These are phyloP conservation scores for Eimeria acervulina DNA, from an alignment of 169 alveolate genomes.

Conservation along the genomic window DNA sequence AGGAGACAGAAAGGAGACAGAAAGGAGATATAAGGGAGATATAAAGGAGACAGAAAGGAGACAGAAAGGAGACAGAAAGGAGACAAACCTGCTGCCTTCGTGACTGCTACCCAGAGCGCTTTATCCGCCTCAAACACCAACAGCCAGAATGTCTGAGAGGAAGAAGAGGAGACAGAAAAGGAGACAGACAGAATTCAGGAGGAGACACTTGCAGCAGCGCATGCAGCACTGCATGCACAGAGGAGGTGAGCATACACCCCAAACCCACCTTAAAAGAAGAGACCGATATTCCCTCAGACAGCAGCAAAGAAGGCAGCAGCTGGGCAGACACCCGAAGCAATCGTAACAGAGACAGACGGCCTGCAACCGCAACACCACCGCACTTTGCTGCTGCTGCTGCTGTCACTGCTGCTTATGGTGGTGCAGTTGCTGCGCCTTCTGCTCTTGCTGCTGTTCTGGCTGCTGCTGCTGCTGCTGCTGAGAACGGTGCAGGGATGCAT, in stretches of 20 bases:
- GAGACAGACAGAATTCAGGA: neutral
- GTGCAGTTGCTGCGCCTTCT: neutral
- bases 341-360: neutral
- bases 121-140: slow-evolving; percentile 18
- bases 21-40: no score
- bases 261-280: neutral
- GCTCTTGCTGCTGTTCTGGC: neutral
- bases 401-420: neutral
- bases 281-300: slow-evolving; percentile 7
- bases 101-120: slow-evolving; percentile 21
- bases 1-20: slow-evolving; percentile 4
- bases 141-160: slow-evolving; percentile 23
- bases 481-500: neutral
- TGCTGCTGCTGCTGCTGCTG: neutral
- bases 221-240: neutral
- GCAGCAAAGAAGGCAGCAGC: slow-evolving; percentile 73
- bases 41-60: no score
- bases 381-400: slow-evolving; percentile 11
- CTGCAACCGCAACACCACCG: neutral
- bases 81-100: neutral
- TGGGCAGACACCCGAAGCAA: slow-evolving; percentile 9
- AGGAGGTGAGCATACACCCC: slow-evolving; percentile 37
- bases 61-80: neutral
- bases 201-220: neutral
- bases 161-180: neutral